Conservation (phyloP, 2,329 filamentous ascomycete species). For the Paraconiothyrium sp. region DNA sequence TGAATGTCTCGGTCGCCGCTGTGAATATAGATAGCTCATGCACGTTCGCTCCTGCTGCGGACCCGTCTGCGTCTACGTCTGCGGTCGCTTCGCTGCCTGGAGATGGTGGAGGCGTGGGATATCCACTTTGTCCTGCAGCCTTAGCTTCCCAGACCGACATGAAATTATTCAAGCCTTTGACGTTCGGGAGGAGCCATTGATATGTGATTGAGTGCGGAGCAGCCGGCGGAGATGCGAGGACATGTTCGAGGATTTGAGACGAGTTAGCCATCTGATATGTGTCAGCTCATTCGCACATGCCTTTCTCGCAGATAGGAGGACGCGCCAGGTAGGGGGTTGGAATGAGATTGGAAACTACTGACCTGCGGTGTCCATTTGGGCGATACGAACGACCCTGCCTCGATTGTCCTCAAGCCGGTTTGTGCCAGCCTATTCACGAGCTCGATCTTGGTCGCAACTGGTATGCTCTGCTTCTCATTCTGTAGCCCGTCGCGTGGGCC, state of each 20-base stretch:
- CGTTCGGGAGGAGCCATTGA: constrained; percentile 83
- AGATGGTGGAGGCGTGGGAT: constrained; percentile 56
- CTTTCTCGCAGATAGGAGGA: neutral
- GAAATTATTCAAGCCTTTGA: constrained; percentile 74
- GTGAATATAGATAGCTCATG: constrained; percentile 82
- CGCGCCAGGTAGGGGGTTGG: neutral
- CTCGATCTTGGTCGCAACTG: constrained; percentile 78
- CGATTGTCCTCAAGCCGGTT: constrained; percentile 77
- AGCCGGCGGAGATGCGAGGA: constrained; percentile 67
- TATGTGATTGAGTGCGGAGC: constrained; percentile 71
- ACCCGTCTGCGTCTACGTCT: constrained; percentile 49
- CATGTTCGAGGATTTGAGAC: constrained; percentile 74
- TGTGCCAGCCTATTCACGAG: constrained; percentile 74
- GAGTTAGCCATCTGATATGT: constrained; percentile 77
- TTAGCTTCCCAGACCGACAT: constrained; percentile 59
- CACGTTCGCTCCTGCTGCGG: constrained; percentile 32
- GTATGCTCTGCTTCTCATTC: constrained; percentile 78
- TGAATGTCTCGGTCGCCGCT: constrained; percentile 82
- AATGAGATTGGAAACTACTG: neutral
- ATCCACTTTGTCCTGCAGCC: constrained; percentile 55
- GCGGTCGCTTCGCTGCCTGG: constrained; percentile 50
- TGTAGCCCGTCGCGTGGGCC: constrained; percentile 87
- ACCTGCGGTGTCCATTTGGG: constrained; percentile 88
- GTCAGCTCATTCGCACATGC: constrained; percentile 24
- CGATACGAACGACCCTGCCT: constrained; percentile 83